phyloP scores from a whole-genome alignment of 352 stramenopile species.

The Phytopythium chamaehyphon region DNA sequence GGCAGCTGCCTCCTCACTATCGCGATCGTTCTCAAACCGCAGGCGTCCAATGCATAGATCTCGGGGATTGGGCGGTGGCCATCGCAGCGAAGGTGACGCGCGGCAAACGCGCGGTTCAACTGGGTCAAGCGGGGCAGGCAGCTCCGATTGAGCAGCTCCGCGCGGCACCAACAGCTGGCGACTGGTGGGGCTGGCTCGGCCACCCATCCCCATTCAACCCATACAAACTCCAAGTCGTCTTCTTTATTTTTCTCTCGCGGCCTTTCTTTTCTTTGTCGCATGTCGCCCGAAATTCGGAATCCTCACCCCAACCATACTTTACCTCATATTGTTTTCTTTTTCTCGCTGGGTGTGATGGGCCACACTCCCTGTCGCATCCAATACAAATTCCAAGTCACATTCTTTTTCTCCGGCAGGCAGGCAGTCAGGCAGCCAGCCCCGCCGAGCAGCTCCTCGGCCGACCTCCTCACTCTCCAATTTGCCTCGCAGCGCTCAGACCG shows the following conservation, averaged over 20 bases:
- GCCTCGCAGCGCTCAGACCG: conserved; percentile 1
- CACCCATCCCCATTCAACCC: neutral
- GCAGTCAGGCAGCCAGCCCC: no score
- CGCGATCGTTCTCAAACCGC: no score
- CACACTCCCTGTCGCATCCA: neutral
- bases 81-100: no score
- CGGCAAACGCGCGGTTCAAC: no score
- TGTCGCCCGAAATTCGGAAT: neutral
- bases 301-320: neutral
- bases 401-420: no score
- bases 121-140: no score
- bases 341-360: neutral
- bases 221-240: conserved; percentile 7
- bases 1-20: no score
- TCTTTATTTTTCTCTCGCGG: conserved; percentile 9
- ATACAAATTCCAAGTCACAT: no score
- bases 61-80: no score
- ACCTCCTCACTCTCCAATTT: conserved; percentile 11
- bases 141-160: neutral
- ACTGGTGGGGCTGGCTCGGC: neutral
- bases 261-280: neutral
- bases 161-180: neutral
- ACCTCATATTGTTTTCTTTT: conserved; percentile 9
- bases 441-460: no score
- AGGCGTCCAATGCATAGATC: no score